Evolutionary conservation across 306 rosid genomes (phyloP).

Genomic region (Luffa acutangula): DNA sequence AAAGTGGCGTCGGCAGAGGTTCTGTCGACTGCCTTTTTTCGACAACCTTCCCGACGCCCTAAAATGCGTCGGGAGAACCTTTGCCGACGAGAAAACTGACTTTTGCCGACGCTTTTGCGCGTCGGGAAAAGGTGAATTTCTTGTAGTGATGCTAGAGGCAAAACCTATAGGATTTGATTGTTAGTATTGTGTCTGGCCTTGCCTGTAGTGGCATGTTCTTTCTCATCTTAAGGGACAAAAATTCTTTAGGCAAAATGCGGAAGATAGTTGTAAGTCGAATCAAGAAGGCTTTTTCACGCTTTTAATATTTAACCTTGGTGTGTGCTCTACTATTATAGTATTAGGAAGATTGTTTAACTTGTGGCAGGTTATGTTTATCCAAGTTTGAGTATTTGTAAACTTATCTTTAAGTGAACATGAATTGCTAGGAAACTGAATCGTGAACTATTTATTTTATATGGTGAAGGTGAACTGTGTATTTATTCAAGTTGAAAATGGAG

Average conservation of each 20-base stretch:
- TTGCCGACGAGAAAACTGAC: too few relatives aligned
- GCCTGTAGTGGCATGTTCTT: background rate
- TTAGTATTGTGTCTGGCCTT: background rate
- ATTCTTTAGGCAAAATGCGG: background rate
- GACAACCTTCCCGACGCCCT: too few relatives aligned
- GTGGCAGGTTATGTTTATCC: background rate
- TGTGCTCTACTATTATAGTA: background rate
- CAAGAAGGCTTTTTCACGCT: background rate
- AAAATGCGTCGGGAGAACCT: too few relatives aligned
- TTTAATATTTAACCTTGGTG: background rate
- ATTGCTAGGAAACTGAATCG: background rate
- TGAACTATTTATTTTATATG: background rate
- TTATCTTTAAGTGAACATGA: background rate
- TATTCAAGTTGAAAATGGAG: too few relatives aligned
- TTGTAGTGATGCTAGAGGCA: too few relatives aligned
- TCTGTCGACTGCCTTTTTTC: too few relatives aligned
- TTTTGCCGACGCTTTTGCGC: too few relatives aligned
- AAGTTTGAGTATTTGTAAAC: background rate
- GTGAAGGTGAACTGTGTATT: background rate
- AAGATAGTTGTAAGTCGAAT: background rate
- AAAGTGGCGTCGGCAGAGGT: too few relatives aligned
- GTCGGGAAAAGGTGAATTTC: too few relatives aligned
- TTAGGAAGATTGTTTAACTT: background rate
- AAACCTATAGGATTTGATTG: background rate
- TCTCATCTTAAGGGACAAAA: background rate